Percentiles rank a stretch among this genome's conserved stretches.
phyloP scores from a whole-genome alignment of 805 yeast species.

The Middelhovenomyces tepae region DNA sequence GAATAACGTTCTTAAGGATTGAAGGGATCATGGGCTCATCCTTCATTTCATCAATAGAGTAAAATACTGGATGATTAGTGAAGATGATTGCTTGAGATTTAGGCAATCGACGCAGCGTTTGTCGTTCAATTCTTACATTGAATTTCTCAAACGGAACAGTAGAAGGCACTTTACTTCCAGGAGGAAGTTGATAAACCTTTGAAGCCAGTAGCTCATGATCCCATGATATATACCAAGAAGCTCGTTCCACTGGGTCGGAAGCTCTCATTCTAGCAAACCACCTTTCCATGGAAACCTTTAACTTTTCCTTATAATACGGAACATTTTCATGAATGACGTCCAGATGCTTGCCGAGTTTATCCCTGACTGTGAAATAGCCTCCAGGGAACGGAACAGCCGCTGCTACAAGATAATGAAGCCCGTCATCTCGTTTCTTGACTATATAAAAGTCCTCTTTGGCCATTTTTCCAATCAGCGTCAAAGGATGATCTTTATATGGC shows the following conservation, averaged over 20 bases:
- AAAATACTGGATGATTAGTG: conserved; percentile 70
- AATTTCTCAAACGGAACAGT: conserved; percentile 43
- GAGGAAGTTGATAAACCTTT: conserved; percentile 43
- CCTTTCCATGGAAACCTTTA: conserved; percentile 62
- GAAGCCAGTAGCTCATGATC: conserved; percentile 53
- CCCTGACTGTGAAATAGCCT: conserved; percentile 56
- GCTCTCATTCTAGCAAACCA: conserved; percentile 60
- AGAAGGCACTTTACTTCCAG: conserved; percentile 39
- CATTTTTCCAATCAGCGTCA: conserved; percentile 52
- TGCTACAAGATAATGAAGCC: conserved; percentile 54
- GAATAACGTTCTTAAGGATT: conserved; percentile 49
- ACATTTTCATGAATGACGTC: conserved; percentile 61
- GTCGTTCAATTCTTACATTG: conserved; percentile 65
- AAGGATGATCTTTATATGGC: conserved; percentile 57
- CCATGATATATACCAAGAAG: conserved; percentile 70
- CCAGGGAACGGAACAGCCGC: conserved; percentile 79
- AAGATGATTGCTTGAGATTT: conserved; percentile 56
- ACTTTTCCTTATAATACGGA: conserved; percentile 59
- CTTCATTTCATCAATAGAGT: conserved; percentile 66
- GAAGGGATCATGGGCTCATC: conserved; percentile 68
- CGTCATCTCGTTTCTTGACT: conserved; percentile 48
- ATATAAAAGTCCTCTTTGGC: conserved; percentile 71
- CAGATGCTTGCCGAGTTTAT: conserved; percentile 51
- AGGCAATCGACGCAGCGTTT: conserved; percentile 60
- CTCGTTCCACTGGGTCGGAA: conserved; percentile 59